Evolutionary conservation across 768 basidiomycete genomes (phyloP), one percentile per base, ranked within the genome.

Genomic region (Mycena haematopus): DNA sequence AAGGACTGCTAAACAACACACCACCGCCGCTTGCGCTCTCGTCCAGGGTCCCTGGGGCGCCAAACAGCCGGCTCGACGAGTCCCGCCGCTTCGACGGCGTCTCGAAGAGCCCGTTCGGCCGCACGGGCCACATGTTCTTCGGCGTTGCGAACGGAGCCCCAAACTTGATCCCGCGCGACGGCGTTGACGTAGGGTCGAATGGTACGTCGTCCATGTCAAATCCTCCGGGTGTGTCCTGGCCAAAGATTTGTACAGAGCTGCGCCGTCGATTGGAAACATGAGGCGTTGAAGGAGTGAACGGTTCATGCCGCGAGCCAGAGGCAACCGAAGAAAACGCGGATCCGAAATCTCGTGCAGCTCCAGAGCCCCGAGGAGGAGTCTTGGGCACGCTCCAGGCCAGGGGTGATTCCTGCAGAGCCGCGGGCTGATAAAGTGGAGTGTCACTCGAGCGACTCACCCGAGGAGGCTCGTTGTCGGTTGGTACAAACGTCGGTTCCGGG

Each of bases 181-280:
- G 91, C 10, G 91, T 92, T 21, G 90, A 89, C 25, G 87, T 86
- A 6, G 91, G 90, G 72, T 93, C 91, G 69, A 92, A 93, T 1
- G 86, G 84, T 6, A 80, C 77, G 44, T 86, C 86, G 19, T 88
- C 85, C 22, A 63, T 51, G 42, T 81, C 80, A 51, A 75, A 71
- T 31, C 75, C 69, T 25, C 77, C 72, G 31, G 82, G 80, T 9
- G 79, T 79, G 51, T 69, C 74, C 27, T 49, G 24, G 33, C 58
- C 46, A 8, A 52, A 60, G 40, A 56, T 53, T 46, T 63, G 62
- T 21, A 57, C 66, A 40, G 53, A 56, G 29, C 52, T 46, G 44
- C 56, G 62, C 22, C 49, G 57, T 10, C 24, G 58, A 21, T 58
- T 57, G 47, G 57, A 70, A 65, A 45, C 69, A 55, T 79, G 81